These are phyloP conservation scores for Phytophthora idaei DNA, from an alignment of 352 stramenopile species.

Conservation along the genomic window DNA sequence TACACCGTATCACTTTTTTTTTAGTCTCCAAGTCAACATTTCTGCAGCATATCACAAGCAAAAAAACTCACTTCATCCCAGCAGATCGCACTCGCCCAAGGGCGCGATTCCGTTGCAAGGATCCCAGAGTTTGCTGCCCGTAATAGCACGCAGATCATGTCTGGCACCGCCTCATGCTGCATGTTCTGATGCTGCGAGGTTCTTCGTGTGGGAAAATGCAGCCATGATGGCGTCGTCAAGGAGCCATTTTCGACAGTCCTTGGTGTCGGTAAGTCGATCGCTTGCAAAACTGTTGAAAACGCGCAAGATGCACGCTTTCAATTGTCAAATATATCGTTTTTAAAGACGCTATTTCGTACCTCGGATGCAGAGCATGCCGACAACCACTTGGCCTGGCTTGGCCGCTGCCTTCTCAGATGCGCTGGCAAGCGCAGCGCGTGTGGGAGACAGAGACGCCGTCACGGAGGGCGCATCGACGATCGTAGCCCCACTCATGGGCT, in stretches of 20 bases:
- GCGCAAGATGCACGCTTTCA: conserved; percentile 3
- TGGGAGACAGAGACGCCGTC: conserved; percentile 46
- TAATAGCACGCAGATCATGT: conserved; percentile 63
- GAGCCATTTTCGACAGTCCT: conserved; percentile 25
- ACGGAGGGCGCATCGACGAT: conserved; percentile 23
- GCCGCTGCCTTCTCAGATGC: conserved; percentile 54
- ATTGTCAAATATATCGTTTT: conserved; percentile 7
- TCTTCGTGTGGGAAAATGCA: conserved; percentile 44
- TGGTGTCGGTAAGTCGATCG: conserved; percentile 54
- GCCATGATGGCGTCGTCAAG: conserved; percentile 47
- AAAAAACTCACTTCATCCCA: conserved; percentile 57
- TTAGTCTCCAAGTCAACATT: background rate
- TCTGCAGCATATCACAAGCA: background rate
- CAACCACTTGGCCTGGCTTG: conserved; percentile 50
- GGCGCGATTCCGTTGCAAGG: conserved; percentile 51
- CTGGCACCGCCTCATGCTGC: conserved; percentile 29
- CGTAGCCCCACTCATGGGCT: conserved; percentile 23
- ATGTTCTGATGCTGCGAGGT: conserved; percentile 18
- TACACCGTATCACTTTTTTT: conserved; percentile 17
- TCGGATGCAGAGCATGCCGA: conserved; percentile 64
- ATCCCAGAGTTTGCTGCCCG: conserved; percentile 33
- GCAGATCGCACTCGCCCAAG: conserved; percentile 24
- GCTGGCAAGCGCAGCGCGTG: conserved; percentile 50
- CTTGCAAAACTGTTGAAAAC: conserved; percentile 46
- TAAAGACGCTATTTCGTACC: conserved; percentile 26